Base-by-base conservation (phyloP, 805 yeast genomes). In the Myxozyma kluyveri region DNA sequence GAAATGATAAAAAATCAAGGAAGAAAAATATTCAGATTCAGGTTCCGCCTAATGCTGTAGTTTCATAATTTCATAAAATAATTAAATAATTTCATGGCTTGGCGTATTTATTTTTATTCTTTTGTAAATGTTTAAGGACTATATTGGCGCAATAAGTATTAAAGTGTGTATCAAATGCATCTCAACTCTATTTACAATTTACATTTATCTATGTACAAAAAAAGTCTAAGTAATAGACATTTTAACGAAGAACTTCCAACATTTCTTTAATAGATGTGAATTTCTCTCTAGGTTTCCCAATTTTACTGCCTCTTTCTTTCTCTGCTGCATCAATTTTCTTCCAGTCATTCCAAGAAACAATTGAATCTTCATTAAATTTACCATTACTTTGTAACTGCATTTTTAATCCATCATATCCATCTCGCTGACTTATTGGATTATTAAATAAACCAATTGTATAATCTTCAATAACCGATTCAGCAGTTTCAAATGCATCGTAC, bases 401-500 rank as follows among this genome's bases (percentile, higher is more conserved):
- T 18, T 63, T 57, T 26, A 72, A 59, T 10, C 62, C 69, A 9
- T 61, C 63, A 52, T 70, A 63, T 14, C 76, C 74, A 46, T 23
- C 39, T 14, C n/a, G 17, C 27, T 32, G 39, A 2, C 26, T 3
- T 9, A 24, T 19, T 4, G 26, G 19, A 18, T 9, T n/a, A 24
- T 17, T 26, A 22, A 41, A 31, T 27, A 68, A 27, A 18, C 50
- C 49, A 2, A 9, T 24, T 32, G 33, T 47, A 27, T 49, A 54
- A 61, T 88, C 96, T 33, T 75, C 71, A 17, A 81, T 63, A 0
- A 93, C 73, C 10, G 75, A 70, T 24, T 81, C 87, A 0, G 88
- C 91, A 0, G 91, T 83, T 6, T 80, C 77, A 57, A 83, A 83
- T 0, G 96, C 80, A 53, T 86, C 89, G 76, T 84, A 78, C 84